Conservation (phyloP, 2,329 filamentous ascomycete species). For the Pseudogymnoascus sp. region DNA sequence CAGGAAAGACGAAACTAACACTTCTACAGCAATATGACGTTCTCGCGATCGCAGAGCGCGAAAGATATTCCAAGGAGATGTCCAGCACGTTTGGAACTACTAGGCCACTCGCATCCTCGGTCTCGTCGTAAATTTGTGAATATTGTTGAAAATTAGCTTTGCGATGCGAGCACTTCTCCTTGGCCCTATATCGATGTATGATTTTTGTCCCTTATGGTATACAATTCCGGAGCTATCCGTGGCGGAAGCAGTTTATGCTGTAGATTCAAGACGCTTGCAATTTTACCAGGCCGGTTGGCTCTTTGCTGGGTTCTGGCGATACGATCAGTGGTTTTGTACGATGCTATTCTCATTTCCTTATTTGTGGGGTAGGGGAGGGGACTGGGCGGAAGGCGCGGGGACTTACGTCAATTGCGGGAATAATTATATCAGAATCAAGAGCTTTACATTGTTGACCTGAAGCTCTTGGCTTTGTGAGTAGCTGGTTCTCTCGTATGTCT, state of each 20-base stretch:
- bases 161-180: not conserved
- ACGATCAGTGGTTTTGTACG: not conserved
- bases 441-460: not conserved
- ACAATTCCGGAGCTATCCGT: slow-evolving; percentile 5
- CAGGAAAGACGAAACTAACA: not conserved
- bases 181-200: not conserved
- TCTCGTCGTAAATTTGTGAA: not conserved
- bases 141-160: slow-evolving; percentile 7
- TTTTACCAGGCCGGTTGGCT: not conserved
- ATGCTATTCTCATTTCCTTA: not conserved
- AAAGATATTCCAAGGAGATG: slow-evolving; percentile 3
- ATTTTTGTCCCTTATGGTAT: slow-evolving; percentile 6
- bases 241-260: not conserved
- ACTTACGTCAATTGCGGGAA: not conserved
- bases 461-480: not conserved
- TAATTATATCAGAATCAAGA: slow-evolving; percentile 8
- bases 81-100: not conserved
- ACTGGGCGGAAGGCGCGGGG: not conserved
- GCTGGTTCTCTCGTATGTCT: not conserved
- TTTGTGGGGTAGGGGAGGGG: not conserved
- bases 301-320: not conserved
- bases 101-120: not conserved
- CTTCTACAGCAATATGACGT: not conserved
- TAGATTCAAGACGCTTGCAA: not conserved
- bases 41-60: not conserved